These are phyloP conservation scores for Nannochloropsis salina DNA, from an alignment of 108 stramenopile genomes.

Conservation along the genomic window DNA sequence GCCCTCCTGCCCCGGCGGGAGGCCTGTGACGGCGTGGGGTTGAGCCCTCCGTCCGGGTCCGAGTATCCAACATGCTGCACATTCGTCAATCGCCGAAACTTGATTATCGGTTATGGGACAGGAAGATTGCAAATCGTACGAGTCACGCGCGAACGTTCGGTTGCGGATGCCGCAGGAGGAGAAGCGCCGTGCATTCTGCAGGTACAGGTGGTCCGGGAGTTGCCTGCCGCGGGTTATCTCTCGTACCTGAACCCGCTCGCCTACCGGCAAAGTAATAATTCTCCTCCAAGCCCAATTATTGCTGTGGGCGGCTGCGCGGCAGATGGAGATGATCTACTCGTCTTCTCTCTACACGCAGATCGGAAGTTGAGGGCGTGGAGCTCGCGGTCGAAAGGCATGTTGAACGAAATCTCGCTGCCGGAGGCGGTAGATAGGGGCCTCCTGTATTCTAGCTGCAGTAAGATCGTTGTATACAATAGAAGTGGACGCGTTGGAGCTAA, in stretches of 20 bases:
- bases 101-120: background rate
- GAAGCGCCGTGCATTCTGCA: background rate
- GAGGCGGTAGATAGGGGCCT: conserved; percentile 12
- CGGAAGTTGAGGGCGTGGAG: background rate
- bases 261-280: background rate
- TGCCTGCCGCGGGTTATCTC: background rate
- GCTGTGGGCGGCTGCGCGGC: background rate
- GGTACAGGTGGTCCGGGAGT: background rate
- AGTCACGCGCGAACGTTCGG: background rate
- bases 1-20: background rate
- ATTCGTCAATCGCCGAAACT: background rate
- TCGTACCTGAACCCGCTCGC: background rate
- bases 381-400: background rate
- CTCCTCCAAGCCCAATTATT: background rate
- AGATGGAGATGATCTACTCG: background rate
- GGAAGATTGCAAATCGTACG: background rate
- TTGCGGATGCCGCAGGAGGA: background rate
- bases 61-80: conserved; percentile 13
- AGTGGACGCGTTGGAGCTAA: background rate
- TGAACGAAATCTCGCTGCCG: background rate
- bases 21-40: background rate
- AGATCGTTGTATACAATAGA: background rate
- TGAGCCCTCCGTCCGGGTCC: conserved; percentile 2
- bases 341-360: conserved; percentile 17
- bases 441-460: background rate